Evolutionary conservation across 768 basidiomycete genomes (phyloP), one percentile per base, ranked within the genome.

Genomic region (Cystofilobasidium capitatum): DNA sequence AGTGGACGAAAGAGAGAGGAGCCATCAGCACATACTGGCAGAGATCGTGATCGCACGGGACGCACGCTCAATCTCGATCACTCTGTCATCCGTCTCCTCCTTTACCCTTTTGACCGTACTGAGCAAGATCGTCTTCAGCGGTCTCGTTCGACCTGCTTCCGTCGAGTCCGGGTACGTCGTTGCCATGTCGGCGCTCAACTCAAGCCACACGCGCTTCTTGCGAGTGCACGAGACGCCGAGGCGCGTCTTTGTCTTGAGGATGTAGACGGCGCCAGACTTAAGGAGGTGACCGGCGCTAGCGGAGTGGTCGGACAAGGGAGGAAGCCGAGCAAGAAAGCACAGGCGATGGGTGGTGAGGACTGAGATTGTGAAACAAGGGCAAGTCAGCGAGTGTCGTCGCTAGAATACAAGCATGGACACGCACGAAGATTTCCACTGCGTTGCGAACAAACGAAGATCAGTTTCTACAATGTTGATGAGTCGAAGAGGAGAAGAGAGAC

Each of bases 291-390:
- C 42, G 39, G 44, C 22, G 1, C n/a, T n/a, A 22, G 54, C 54
- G 20, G 31, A 55, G 20, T 49, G 58, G 39, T 58, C 26, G 42
- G 61, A 35, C 31, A 79, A 78, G 0, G 82, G 78, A 20, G 84
- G 79, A 24, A 87, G 74, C 13, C 84, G 81, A 1, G 86, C 86
- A 71, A 86, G 85, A 73, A 87, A 87, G 0, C 83, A 77, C 24
- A 86, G 69, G 5, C 86, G 81, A 74, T 86, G 85, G 0, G 83
- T 85, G 0, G 86, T 87, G 24, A 86, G 74, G 73, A 86, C 57
- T 58, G 31, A 33, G 22, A 16, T 44, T 54, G 72, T 62, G 20
- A 29, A 65, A n/a, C n/a, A 16, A 33, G 40, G 36, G n/a, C n/a
- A n/a, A n/a, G 14, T 31, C 65, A 58, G 9, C 5, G 16, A 7